These are phyloP conservation scores for Pachyrhizus erosus DNA, from an alignment of 306 rosid species.

Conservation along the genomic window DNA sequence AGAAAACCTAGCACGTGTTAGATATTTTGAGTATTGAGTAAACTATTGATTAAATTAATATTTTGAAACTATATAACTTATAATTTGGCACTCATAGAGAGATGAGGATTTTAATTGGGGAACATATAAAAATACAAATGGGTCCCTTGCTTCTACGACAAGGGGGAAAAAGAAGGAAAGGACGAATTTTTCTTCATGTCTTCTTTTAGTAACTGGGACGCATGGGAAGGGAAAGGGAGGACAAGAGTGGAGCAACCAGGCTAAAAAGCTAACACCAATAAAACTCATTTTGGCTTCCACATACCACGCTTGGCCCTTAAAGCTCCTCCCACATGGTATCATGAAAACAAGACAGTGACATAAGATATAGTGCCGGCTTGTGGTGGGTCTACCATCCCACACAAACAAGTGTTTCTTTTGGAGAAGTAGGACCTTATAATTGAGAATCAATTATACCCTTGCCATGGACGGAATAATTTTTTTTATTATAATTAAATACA, in stretches of 20 bases:
- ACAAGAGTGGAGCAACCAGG: slow-evolving; percentile 67
- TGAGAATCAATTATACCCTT: background rate
- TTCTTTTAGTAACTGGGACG: slow-evolving; percentile 30
- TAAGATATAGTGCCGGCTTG: slow-evolving; percentile 51
- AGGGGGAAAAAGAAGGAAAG: background rate
- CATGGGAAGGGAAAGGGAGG: slow-evolving; percentile 47
- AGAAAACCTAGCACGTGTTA: background rate
- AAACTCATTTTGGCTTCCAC: slow-evolving; percentile 49
- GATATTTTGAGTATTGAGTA: background rate
- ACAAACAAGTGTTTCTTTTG: slow-evolving; percentile 19
- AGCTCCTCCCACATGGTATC: slow-evolving; percentile 47
- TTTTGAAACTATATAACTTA: too few relatives aligned
- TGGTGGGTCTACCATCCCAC: slow-evolving; percentile 23
- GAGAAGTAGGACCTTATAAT: slow-evolving; percentile 37
- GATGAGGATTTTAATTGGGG: background rate
- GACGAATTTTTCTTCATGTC: slow-evolving; percentile 28
- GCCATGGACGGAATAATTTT: background rate
- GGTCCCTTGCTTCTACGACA: slow-evolving; percentile 34
- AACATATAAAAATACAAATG: background rate
- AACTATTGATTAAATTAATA: background rate
- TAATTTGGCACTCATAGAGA: background rate
- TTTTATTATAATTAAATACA: too few relatives aligned
- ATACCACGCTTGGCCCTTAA: slow-evolving; percentile 44
- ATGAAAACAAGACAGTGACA: slow-evolving; percentile 36
- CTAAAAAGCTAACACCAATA: slow-evolving; percentile 54